Conservation (phyloP, 805 yeast species). For the Ogataea nakhonphanomensis region DNA sequence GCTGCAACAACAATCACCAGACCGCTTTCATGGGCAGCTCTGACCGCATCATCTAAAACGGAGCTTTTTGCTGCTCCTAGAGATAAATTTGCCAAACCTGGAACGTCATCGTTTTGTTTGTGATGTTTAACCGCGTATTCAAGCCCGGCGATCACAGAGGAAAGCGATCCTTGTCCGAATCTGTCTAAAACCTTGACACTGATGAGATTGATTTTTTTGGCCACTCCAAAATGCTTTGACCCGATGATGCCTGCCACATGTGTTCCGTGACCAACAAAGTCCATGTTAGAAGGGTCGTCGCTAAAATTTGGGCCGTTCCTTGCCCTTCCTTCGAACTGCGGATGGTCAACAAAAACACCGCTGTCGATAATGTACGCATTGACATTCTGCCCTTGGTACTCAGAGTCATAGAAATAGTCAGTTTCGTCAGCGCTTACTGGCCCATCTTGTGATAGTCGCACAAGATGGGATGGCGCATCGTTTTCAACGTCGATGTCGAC, state of each 20-base stretch:
- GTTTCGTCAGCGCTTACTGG: conserved; percentile 25
- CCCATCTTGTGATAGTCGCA: conserved; percentile 52
- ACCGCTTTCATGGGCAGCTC: conserved; percentile 72
- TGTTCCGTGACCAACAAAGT: conserved; percentile 85
- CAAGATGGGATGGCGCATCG: conserved; percentile 51
- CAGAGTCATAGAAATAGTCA: conserved; percentile 48
- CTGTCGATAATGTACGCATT: conserved; percentile 81
- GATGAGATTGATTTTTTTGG: conserved; percentile 60
- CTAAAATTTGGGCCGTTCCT: conserved; percentile 59
- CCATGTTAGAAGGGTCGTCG: conserved; percentile 54
- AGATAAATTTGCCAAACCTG: conserved; percentile 75
- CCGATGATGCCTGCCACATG: conserved; percentile 91
- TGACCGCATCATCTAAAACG: conserved; percentile 70
- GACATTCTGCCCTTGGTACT: conserved; percentile 53
- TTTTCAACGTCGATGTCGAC: conserved; percentile 43
- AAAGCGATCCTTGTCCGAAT: conserved; percentile 67
- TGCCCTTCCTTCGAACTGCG: conserved; percentile 65
- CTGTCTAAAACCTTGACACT: conserved; percentile 73
- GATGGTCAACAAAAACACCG: conserved; percentile 62
- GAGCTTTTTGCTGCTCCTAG: conserved; percentile 70
- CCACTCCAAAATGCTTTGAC: conserved; percentile 76
- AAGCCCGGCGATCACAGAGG: conserved; percentile 61
- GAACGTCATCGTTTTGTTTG: conserved; percentile 26
- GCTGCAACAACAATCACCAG: conserved; percentile 77
- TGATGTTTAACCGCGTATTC: conserved; percentile 67